These are phyloP conservation scores for Colletotrichum truncatum DNA, from an alignment of 2,329 filamentous ascomycete genomes.

Conservation along the genomic window DNA sequence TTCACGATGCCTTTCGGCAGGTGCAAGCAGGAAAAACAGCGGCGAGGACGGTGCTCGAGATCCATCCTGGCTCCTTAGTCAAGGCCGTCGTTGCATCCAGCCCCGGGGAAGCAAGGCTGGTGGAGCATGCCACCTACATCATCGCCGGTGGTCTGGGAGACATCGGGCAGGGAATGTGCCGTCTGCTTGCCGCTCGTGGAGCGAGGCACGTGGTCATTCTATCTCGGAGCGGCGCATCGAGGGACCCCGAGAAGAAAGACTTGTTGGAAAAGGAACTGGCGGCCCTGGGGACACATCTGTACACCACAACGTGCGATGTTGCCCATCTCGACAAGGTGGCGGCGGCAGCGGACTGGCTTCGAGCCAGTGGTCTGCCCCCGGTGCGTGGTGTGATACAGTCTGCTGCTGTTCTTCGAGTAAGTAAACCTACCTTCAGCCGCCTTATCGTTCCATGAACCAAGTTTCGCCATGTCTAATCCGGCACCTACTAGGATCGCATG, in stretches of 20 bases:
- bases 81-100: constrained; percentile 30
- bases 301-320: neutral
- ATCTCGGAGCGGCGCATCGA: constrained; percentile 37
- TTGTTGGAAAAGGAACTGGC: neutral
- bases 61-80: constrained; percentile 34
- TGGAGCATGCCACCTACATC: constrained; percentile 38
- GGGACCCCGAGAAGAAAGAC: constrained; percentile 12
- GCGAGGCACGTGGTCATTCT: constrained; percentile 41
- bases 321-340: neutral
- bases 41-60: constrained; percentile 48
- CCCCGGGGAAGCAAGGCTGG: constrained; percentile 16
- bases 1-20: constrained; percentile 37
- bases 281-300: neutral
- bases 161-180: constrained; percentile 37
- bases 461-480: too few species aligned
- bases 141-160: constrained; percentile 45
- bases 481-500: constrained; percentile 17
- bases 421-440: too few species aligned
- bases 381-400: neutral
- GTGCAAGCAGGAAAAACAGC: constrained; percentile 38
- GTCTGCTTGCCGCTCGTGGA: constrained; percentile 38
- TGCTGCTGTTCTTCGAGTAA: neutral
- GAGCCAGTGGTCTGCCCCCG: neutral
- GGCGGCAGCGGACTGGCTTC: neutral
- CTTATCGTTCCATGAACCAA: too few species aligned